Conservation (phyloP, 768 basidiomycete genomes). For the Rossbeevera mucosa region DNA sequence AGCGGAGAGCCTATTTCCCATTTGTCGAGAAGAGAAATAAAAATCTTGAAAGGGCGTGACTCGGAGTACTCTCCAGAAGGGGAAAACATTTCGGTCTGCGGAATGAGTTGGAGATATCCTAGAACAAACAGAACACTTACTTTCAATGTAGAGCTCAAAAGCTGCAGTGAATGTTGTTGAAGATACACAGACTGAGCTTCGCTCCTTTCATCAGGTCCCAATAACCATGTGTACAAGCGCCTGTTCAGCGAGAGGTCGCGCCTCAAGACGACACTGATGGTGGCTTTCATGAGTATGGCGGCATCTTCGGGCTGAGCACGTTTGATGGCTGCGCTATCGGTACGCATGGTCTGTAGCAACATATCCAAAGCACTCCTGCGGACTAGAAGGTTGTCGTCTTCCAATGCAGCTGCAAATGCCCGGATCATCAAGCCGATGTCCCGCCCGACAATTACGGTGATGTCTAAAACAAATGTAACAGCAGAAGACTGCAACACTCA, state of each 20-base stretch:
- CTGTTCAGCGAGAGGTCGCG: conserved; percentile 91
- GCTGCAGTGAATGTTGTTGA: conserved; percentile 61
- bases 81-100: conserved; percentile 69
- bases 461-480: conserved; percentile 38
- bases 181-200: conserved; percentile 74
- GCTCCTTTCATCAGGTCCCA: conserved; percentile 76
- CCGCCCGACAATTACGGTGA: conserved; percentile 68
- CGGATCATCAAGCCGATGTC: conserved; percentile 94
- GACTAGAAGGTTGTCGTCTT: conserved; percentile 90
- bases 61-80: conserved; percentile 71
- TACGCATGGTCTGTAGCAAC: conserved; percentile 66
- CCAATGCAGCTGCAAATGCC: conserved; percentile 85
- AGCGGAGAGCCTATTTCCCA: conserved; percentile 90
- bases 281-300: conserved; percentile 79
- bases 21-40: conserved; percentile 91
- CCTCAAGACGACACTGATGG: conserved; percentile 83
- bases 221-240: conserved; percentile 87
- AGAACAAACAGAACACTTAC: conserved; percentile 33
- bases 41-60: conserved; percentile 90
- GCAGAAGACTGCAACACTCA: neutral
- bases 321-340: conserved; percentile 68
- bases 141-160: conserved; percentile 66
- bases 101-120: conserved; percentile 10
- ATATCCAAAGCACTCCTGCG: conserved; percentile 83
- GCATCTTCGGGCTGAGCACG: conserved; percentile 70